Evolutionary conservation across 1,284 basidiomycete genomes (phyloP).

Genomic region (Leccinum ponderosum): DNA sequence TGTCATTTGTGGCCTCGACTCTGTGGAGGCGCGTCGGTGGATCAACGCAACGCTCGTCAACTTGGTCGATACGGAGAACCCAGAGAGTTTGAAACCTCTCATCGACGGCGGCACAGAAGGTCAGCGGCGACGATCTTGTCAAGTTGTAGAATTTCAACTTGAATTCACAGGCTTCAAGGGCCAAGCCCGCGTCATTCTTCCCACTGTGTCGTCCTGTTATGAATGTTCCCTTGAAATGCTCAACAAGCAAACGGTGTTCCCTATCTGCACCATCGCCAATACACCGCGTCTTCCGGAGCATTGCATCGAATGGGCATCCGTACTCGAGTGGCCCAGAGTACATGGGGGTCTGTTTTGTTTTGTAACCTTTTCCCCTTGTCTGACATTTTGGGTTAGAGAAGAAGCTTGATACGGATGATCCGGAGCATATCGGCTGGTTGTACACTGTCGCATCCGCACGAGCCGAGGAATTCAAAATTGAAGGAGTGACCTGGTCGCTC

Average conservation of each 20-base stretch:
- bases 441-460: slow-evolving; percentile 79
- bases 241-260: slow-evolving; percentile 95
- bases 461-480: slow-evolving; percentile 92
- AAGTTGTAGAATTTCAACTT: slow-evolving; percentile 1
- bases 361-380: background rate
- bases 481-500: slow-evolving; percentile 96
- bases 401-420: slow-evolving; percentile 95
- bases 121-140: slow-evolving; percentile 27
- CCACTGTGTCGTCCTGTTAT: slow-evolving; percentile 95
- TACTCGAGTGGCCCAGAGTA: slow-evolving; percentile 96
- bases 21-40: slow-evolving; percentile 95
- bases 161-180: slow-evolving; percentile 86
- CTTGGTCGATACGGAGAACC: slow-evolving; percentile 88
- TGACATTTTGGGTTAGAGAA: slow-evolving; percentile 58
- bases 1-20: slow-evolving; percentile 98
- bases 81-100: slow-evolving; percentile 94
- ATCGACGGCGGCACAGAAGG: slow-evolving; percentile 99
- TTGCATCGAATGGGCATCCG: slow-evolving; percentile 99
- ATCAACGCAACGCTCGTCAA: slow-evolving; percentile 98
- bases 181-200: slow-evolving; percentile 96
- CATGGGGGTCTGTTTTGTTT: slow-evolving; percentile 65
- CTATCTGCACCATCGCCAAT: slow-evolving; percentile 99
- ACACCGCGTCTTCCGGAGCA: slow-evolving; percentile 98
- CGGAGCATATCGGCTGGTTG: slow-evolving; percentile 96
- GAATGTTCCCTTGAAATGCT: slow-evolving; percentile 99